phyloP scores from a whole-genome alignment of 108 stramenopile species.

The Asterionellopsis glacialis region DNA sequence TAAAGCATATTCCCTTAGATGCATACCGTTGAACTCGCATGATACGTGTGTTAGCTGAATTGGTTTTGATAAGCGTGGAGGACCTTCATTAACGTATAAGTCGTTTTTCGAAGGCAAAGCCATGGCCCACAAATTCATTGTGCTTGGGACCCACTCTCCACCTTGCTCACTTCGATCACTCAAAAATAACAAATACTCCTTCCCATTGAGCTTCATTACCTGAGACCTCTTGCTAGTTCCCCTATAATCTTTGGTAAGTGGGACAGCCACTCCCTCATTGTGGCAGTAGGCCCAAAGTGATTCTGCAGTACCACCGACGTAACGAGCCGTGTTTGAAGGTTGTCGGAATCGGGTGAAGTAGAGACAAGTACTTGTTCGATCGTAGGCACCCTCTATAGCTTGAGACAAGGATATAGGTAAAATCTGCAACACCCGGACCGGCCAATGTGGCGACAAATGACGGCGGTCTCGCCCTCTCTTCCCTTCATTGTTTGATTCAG shows the following conservation, averaged over 20 bases:
- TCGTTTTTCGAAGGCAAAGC: slow-evolving; percentile 19
- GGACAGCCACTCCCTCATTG: slow-evolving; percentile 23
- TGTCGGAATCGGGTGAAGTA: slow-evolving; percentile 64
- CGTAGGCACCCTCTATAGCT: slow-evolving; percentile 46
- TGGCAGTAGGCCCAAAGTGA: slow-evolving; percentile 58
- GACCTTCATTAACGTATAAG: slow-evolving; percentile 8
- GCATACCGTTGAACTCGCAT: slow-evolving; percentile 53
- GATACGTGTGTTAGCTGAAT: slow-evolving; percentile 40
- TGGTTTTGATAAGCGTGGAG: background rate
- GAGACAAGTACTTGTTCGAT: slow-evolving; percentile 27
- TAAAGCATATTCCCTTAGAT: slow-evolving; percentile 49
- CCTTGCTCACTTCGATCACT: slow-evolving; percentile 40
- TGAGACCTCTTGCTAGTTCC: slow-evolving; percentile 59
- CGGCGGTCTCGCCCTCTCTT: background rate
- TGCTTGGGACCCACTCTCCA: slow-evolving; percentile 29
- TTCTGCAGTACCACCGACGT: slow-evolving; percentile 71
- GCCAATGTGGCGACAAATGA: background rate
- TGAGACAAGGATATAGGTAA: slow-evolving; percentile 58
- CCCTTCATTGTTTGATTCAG: background rate
- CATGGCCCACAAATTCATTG: slow-evolving; percentile 68
- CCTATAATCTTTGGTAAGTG: slow-evolving; percentile 33
- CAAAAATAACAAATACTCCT: slow-evolving; percentile 47
- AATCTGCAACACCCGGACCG: slow-evolving; percentile 18
- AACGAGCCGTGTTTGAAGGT: slow-evolving; percentile 43
- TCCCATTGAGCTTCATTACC: slow-evolving; percentile 22